These are phyloP conservation scores for Mycena vulgaris DNA, from an alignment of 768 basidiomycete species.

Conservation along the genomic window DNA sequence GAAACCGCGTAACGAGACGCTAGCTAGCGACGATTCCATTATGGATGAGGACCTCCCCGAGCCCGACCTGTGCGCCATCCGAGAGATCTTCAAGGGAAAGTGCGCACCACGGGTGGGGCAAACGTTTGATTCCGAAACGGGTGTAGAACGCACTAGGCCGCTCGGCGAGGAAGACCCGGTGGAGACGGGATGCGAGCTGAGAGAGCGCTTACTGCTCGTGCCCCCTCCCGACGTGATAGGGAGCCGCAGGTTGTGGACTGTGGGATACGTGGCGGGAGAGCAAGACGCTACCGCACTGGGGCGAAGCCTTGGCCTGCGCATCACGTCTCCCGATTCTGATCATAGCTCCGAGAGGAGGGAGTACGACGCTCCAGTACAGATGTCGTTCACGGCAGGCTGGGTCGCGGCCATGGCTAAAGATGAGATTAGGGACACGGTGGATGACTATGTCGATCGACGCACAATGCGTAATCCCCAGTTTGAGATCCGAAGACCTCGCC, in stretches of 20 bases:
- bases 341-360: constrained; percentile 6
- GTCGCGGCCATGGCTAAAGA: neutral
- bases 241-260: neutral
- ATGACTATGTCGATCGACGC: neutral
- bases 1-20: neutral
- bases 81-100: neutral
- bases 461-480: no score
- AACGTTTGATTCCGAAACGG: neutral
- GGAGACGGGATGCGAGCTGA: neutral
- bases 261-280: neutral
- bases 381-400: neutral
- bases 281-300: neutral
- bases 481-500: neutral
- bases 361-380: neutral
- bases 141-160: neutral
- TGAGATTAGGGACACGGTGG: neutral
- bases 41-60: neutral
- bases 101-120: neutral
- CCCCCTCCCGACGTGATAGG: neutral
- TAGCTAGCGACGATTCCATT: neutral
- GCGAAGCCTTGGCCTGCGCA: neutral
- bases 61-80: neutral
- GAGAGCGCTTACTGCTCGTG: no score
- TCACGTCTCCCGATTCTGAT: constrained; percentile 3
- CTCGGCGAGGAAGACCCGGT: neutral